Evolutionary conservation across 176 grass and related monocot genomes (phyloP), one percentile per base, ranked within the genome.

Genomic region (Lolium rigidum): DNA sequence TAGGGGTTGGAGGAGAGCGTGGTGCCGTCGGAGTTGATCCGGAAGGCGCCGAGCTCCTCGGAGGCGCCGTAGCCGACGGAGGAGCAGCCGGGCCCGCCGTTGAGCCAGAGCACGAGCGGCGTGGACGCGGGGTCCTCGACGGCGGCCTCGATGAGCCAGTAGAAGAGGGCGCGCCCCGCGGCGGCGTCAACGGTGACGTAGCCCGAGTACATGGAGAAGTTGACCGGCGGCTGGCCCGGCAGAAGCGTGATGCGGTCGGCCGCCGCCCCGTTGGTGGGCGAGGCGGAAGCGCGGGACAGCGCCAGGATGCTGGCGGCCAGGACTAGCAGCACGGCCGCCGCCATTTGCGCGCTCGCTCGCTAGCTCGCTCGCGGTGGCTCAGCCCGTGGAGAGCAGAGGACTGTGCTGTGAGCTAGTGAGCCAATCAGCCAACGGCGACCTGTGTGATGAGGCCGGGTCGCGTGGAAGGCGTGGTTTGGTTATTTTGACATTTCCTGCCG

Each of bases 21-120:
- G 74, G 43, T 51, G 62, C 95, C 93, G 25, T 98, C 90, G 77
- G 93, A 38, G 43, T 89, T 89, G 87, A 95, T 92, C 50, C 90
- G 88, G 81, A 98, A 98, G 25, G 93, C 86, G 54, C 95, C 95
- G 31, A 98, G 80, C 88, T 98, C 93, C 85, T 98, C 95, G 4
- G 93, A 95, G 0, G 91, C 93, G 71, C 96, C 96, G 70, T 94
- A 98, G 22, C 88, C 96, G 22, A 98, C 67, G 17, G 96, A 98
- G 21, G 96, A 98, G 84, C 91, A 98, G 22, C 96, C 93, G 7
- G 93, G 96, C 35, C 95, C 95, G 24, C 95, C 95, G 74, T 98
- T 98, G 76, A 98, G 95, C 95, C 95, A 98, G 67, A 98, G 91
- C 43, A 95, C 93, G 25, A 98, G 88, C 64, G 95, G 95, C 17